phyloP scores from a whole-genome alignment of 2,329 filamentous ascomycete genomes.

The Colletotrichum nymphaeae region DNA sequence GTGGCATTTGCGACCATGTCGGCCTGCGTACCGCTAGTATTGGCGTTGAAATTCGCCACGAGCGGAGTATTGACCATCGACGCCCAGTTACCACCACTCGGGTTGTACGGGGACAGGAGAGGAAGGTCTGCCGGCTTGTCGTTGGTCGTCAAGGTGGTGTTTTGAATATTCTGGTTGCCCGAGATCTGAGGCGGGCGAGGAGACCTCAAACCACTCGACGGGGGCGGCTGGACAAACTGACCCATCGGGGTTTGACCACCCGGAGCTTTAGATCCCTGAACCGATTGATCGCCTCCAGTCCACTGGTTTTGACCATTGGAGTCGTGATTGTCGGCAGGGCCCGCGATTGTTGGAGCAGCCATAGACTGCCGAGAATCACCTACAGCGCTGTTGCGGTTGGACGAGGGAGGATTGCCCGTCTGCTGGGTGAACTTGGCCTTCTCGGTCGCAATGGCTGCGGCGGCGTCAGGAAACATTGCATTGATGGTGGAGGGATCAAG shows the following conservation, averaged over 20 bases:
- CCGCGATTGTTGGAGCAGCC: slow-evolving; percentile 79
- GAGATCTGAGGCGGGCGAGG: slow-evolving; percentile 78
- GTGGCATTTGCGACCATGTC: slow-evolving; percentile 99
- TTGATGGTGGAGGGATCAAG: slow-evolving; percentile 94
- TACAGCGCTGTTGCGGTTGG: slow-evolving; percentile 90
- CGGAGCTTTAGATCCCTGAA: slow-evolving; percentile 76
- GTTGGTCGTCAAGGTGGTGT: slow-evolving; percentile 79
- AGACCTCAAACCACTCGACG: slow-evolving; percentile 80
- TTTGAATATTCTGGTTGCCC: slow-evolving; percentile 80
- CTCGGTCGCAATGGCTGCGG: slow-evolving; percentile 97
- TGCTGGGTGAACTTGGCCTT: slow-evolving; percentile 98
- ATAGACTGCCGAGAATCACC: slow-evolving; percentile 83
- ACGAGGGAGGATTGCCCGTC: slow-evolving; percentile 88
- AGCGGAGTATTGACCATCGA: slow-evolving; percentile 99
- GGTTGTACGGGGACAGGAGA: slow-evolving; percentile 84
- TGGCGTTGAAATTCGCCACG: slow-evolving; percentile 82
- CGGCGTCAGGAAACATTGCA: slow-evolving; percentile 98
- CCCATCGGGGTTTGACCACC: slow-evolving; percentile 89
- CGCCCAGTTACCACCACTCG: slow-evolving; percentile 92
- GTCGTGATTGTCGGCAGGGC: slow-evolving; percentile 70
- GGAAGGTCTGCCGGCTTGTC: slow-evolving; percentile 81
- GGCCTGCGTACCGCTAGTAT: slow-evolving; percentile 74
- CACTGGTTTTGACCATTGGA: slow-evolving; percentile 78
- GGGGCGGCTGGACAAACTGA: slow-evolving; percentile 88
- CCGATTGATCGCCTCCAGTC: slow-evolving; percentile 63